Evolutionary conservation across 129 eudicot species (phyloP).

Genomic region (Mikania micrantha): DNA sequence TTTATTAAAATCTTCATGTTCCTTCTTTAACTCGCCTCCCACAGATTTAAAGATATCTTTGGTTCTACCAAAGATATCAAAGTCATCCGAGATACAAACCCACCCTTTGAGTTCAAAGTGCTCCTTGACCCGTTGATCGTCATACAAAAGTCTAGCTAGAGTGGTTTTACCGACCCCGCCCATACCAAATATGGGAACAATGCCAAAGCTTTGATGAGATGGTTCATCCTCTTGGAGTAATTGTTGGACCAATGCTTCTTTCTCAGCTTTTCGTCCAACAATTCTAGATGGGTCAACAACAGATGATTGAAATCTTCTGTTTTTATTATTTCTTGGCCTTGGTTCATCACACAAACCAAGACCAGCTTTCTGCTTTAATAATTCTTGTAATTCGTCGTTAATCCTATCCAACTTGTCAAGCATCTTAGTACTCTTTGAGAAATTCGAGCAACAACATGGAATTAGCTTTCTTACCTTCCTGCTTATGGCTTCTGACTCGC

Average conservation of each 20-base stretch:
- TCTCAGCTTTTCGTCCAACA: background rate
- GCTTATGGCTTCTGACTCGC: background rate
- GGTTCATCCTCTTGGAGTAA: background rate
- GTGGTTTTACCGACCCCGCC: background rate
- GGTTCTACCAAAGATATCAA: background rate
- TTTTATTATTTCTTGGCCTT: background rate
- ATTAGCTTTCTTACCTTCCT: background rate
- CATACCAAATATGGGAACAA: background rate
- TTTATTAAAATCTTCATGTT: background rate
- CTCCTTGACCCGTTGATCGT: background rate
- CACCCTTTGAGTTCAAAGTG: background rate
- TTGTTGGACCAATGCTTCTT: background rate
- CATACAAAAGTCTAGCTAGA: background rate
- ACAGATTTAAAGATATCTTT: background rate
- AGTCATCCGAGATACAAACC: background rate
- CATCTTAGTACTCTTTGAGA: too few species aligned
- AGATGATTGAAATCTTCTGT: background rate
- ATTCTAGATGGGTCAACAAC: background rate
- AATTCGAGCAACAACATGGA: too few species aligned
- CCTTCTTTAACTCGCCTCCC: background rate
- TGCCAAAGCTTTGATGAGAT: background rate
- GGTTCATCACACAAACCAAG: background rate
- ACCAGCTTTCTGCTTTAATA: background rate
- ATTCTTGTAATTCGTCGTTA: background rate
- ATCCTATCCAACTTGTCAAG: background rate